Base-by-base conservation (phyloP, 768 basidiomycete genomes). In the Hericium erinaceus region DNA sequence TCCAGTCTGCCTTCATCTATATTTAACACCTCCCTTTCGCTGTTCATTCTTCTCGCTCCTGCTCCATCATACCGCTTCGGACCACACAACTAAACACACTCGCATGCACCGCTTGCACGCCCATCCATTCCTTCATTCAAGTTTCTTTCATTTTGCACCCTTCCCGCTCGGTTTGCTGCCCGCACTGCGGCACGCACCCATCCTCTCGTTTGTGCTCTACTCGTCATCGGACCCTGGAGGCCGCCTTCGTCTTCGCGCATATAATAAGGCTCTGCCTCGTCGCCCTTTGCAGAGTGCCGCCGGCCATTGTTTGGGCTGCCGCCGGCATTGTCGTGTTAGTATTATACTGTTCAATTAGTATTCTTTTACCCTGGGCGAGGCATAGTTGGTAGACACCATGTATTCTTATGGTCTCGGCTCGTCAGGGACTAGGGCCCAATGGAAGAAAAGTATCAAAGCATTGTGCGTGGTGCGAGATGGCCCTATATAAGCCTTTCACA, bases 351-450 rank as follows among this genome's bases (percentile, higher is more conserved):
- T 58, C 58, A 50, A 53, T 50, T 64, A 64, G 60, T 63, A 40
- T 52, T 38, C 18, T 52, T 38, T 55, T 56, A 18, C 16, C 33
- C 37, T 46, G 57, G 52, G 51, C 28, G 57, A 63, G 61, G 62
- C 60, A 61, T 58, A 60, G 58, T 62, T 60, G 58, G 58, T 69
- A 69, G 67, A 67, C 60, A 63, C 56, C 49, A 65, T 69, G 67
- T 67, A 68, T 62, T 69, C 64, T 61, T 68, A 68, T 48, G 55
- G 57, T 53, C 50, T 52, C 57, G 41, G 46, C 57, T 54, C 55
- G 48, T 22, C 26, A 22, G 53, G 61, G 48, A 51, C 53, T 57
- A 54, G 18, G 50, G 58, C 51, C 48, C 59, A 56, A 48, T 39
- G 50, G 49, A 33, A 58, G 48, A 40, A 55, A 37, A 54, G 44